Percentiles rank a stretch among this genome's conserved stretches.
Evolutionary conservation across 2,329 filamentous ascomycete species (phyloP).

Genomic region (Penicillium sp.): DNA sequence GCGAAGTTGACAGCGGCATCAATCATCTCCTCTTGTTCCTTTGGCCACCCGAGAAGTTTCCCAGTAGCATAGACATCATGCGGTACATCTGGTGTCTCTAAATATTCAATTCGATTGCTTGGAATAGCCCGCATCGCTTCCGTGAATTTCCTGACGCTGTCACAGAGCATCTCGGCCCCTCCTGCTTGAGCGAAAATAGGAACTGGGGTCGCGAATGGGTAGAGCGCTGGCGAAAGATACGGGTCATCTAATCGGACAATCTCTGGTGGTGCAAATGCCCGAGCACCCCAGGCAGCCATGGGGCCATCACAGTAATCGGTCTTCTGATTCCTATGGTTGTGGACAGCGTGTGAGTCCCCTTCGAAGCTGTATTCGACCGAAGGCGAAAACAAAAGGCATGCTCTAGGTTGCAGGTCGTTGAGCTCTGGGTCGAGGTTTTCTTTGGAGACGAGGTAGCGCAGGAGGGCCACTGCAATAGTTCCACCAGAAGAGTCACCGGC

Average conservation of each 20-base stretch:
- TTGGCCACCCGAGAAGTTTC: conserved; percentile 11
- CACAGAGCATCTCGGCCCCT: conserved; percentile 14
- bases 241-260: conserved; percentile 12
- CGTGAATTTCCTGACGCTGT: conserved; percentile 6
- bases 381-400: conserved; percentile 19
- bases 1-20: conserved; percentile 2
- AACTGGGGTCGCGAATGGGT: conserved; percentile 19
- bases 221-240: conserved; percentile 15
- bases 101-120: conserved; percentile 8
- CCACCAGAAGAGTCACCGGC: conserved; percentile 24
- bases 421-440: not conserved
- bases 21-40: conserved; percentile 11
- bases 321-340: conserved; percentile 6
- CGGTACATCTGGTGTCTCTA: conserved; percentile 12
- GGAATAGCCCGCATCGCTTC: not conserved
- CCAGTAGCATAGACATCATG: conserved; percentile 22
- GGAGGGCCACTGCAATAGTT: conserved; percentile 18
- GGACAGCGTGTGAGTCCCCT: not conserved
- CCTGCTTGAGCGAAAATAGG: conserved; percentile 17
- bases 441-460: conserved; percentile 19
- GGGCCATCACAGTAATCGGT: conserved; percentile 13
- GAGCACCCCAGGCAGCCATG: conserved; percentile 19
- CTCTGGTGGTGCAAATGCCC: conserved; percentile 12
- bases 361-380: conserved; percentile 10
- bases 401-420: conserved; percentile 3